A percentile compares a stretch with the other conserved stretches of the same genome.
phyloP scores from a whole-genome alignment of 805 yeast species.

The Candida palmyrensis region DNA sequence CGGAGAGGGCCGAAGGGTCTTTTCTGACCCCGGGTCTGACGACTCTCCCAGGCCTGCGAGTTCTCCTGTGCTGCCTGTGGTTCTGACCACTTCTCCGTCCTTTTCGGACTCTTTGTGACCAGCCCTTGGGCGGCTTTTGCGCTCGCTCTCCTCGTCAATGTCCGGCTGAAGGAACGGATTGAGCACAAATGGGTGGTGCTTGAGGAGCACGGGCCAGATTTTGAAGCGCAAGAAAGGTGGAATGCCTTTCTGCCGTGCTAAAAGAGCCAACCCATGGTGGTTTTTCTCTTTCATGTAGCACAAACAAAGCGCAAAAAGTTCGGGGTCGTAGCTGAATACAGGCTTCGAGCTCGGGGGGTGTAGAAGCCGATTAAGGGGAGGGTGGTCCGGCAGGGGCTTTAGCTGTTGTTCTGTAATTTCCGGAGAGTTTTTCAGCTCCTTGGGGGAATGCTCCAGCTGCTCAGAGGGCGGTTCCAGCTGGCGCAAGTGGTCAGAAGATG shows the following conservation, averaged over 20 bases:
- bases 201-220: constrained; percentile 81
- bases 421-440: no score
- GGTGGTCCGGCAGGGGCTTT: constrained; percentile 1
- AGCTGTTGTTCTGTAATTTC: no score
- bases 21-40: no score
- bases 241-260: constrained; percentile 79
- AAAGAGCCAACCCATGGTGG: constrained; percentile 67
- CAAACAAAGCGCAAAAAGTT: constrained; percentile 50
- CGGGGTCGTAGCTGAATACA: constrained; percentile 34
- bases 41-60: no score
- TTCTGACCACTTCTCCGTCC: background rate
- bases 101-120: no score
- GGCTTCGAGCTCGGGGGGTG: constrained; percentile 3
- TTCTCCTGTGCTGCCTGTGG: background rate
- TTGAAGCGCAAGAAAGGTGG: constrained; percentile 75
- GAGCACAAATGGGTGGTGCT: constrained; percentile 79
- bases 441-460: no score
- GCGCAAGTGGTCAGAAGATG: no score
- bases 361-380: constrained; percentile 1
- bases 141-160: constrained; percentile 12
- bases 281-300: constrained; percentile 54
- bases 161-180: constrained; percentile 71
- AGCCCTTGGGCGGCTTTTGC: background rate
- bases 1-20: no score
- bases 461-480: no score